Conservation (phyloP, 176 grass and related monocot genomes). For the Neostapfia colusana region DNA sequence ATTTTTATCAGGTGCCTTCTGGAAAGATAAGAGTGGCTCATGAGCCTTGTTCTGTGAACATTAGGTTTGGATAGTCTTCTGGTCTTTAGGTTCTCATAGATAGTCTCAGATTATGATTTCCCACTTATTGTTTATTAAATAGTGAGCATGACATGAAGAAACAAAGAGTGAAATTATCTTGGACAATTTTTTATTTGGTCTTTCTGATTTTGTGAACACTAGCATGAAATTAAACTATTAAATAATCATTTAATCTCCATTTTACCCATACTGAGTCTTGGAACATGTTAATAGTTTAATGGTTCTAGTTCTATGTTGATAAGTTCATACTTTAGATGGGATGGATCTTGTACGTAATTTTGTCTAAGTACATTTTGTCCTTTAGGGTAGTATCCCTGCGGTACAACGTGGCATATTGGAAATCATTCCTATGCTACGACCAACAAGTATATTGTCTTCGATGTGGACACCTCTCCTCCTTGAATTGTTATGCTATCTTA, state of each 20-base stretch:
- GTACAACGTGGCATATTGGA: constrained; percentile 81
- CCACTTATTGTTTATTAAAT: not conserved
- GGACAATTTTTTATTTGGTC: not conserved
- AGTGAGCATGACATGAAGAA: not conserved
- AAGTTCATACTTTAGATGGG: constrained; percentile 26
- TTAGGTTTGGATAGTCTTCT: not conserved
- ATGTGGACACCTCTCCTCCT: constrained; percentile 78
- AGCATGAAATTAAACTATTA: constrained; percentile 11
- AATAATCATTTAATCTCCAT: constrained; percentile 21
- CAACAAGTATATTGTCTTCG: constrained; percentile 58
- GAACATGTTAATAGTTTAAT: constrained; percentile 22
- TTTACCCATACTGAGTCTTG: constrained; percentile 2
- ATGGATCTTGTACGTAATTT: constrained; percentile 5
- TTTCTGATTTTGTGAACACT: constrained; percentile 12
- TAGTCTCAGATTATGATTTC: not conserved
- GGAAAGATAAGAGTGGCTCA: not conserved
- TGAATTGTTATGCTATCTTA: constrained; percentile 85
- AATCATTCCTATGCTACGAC: constrained; percentile 84
- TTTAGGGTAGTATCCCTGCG: constrained; percentile 73
- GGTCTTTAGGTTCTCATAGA: constrained; percentile 2
- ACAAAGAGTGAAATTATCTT: not conserved
- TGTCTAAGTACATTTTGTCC: constrained; percentile 34
- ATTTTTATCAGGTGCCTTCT: not conserved
- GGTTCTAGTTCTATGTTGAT: constrained; percentile 35
- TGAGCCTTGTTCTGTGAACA: constrained; percentile 10